phyloP scores from a whole-genome alignment of 805 yeast genomes.

The Candida arabinofermentans region DNA sequence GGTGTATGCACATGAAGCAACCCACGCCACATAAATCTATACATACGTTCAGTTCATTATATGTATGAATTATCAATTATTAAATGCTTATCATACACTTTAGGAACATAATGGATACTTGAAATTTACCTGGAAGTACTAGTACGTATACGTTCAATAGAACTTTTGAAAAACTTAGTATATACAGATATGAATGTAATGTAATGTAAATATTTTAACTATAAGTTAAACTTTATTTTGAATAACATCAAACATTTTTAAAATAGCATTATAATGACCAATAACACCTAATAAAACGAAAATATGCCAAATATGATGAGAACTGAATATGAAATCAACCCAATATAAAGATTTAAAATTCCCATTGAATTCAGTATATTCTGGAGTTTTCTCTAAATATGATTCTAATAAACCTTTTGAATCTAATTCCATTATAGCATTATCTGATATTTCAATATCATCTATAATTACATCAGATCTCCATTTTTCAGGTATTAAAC shows the following conservation, averaged over 20 bases:
- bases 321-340: conserved; percentile 69
- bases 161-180: not conserved
- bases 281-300: conserved; percentile 86
- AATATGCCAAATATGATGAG: conserved; percentile 93
- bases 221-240: conserved; percentile 1
- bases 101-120: too few species aligned
- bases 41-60: too few species aligned
- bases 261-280: conserved; percentile 79
- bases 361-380: conserved; percentile 24
- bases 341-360: conserved; percentile 68
- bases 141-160: too few species aligned
- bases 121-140: too few species aligned
- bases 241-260: conserved; percentile 56
- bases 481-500: conserved; percentile 86
- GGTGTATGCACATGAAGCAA: too few species aligned
- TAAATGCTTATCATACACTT: too few species aligned
- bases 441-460: conserved; percentile 33
- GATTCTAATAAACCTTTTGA: conserved; percentile 22
- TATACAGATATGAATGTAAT: not conserved
- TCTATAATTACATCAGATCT: conserved; percentile 64
- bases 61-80: too few species aligned
- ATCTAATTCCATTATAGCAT: conserved; percentile 29
- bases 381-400: conserved; percentile 42
- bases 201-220: not conserved
- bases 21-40: too few species aligned